phyloP scores from a whole-genome alignment of 2,329 filamentous ascomycete genomes.

The Cladorrhinum sp. region DNA sequence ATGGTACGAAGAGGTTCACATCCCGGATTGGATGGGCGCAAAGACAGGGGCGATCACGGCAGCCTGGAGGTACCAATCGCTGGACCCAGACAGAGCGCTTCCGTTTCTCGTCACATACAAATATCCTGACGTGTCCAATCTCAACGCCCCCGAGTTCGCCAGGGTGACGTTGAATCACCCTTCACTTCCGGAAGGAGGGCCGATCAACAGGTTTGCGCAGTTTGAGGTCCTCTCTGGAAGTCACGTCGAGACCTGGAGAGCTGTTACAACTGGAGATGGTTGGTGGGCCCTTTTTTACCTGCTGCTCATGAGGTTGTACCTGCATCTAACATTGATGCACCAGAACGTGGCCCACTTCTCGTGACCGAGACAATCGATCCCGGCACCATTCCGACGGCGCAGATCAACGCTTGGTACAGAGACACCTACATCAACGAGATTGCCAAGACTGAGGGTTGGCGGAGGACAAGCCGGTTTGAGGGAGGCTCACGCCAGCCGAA shows the following conservation, averaged over 20 bases:
- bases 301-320: not conserved
- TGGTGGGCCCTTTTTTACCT: no score
- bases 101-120: slow-evolving; percentile 25
- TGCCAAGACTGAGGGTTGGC: slow-evolving; percentile 17
- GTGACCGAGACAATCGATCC: slow-evolving; percentile 17
- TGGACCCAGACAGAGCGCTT: not conserved
- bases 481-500: slow-evolving; percentile 1
- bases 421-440: slow-evolving; percentile 16
- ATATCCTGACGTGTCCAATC: slow-evolving; percentile 16
- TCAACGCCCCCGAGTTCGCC: slow-evolving; percentile 14
- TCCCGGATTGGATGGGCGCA: slow-evolving; percentile 24
- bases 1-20: slow-evolving; percentile 25
- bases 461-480: slow-evolving; percentile 21
- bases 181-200: slow-evolving; percentile 21
- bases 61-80: slow-evolving; percentile 21
- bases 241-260: slow-evolving; percentile 17
- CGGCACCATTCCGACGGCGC: not conserved
- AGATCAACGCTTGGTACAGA: slow-evolving; percentile 20
- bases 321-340: not conserved
- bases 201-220: slow-evolving; percentile 16
- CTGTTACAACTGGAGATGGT: slow-evolving; percentile 3
- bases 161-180: slow-evolving; percentile 17
- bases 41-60: slow-evolving; percentile 19
- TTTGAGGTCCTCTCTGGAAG: slow-evolving; percentile 13
- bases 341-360: slow-evolving; percentile 13